Percentiles rank a stretch among this genome's conserved stretches.
These are phyloP conservation scores for Pyrus hybrid DNA, from an alignment of 331 rosid genomes.

Conservation along the genomic window DNA sequence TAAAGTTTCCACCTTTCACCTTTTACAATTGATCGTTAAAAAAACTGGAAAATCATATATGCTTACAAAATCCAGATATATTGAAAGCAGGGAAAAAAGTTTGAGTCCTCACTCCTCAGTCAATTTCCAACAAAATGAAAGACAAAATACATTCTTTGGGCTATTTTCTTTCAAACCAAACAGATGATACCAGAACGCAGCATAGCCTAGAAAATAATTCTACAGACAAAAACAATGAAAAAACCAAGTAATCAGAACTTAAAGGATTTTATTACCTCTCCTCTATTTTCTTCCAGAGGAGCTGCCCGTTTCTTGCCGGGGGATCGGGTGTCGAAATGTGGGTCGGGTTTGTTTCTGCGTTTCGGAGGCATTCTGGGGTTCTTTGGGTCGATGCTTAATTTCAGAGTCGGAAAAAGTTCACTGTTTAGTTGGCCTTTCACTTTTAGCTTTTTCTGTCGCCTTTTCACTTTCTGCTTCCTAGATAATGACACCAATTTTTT, in stretches of 20 bases:
- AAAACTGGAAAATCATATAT: not conserved
- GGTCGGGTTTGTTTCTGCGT: not conserved
- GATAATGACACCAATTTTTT: not conserved
- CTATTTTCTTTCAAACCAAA: not conserved
- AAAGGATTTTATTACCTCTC: not conserved
- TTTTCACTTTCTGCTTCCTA: not conserved
- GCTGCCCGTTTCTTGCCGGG: not conserved
- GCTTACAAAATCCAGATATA: not conserved
- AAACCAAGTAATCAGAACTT: too few relatives aligned
- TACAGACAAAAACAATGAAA: too few relatives aligned
- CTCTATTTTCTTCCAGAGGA: not conserved
- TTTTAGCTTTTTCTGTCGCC: not conserved
- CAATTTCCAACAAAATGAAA: not conserved
- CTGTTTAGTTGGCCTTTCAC: too few relatives aligned
- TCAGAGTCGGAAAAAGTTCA: not conserved
- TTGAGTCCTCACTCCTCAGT: not conserved
- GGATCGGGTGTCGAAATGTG: not conserved
- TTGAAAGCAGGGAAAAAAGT: not conserved
- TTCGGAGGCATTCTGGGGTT: not conserved
- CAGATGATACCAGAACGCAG: not conserved
- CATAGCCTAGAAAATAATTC: not conserved
- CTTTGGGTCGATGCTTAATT: not conserved
- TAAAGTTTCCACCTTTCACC: not conserved
- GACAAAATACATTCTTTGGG: not conserved
- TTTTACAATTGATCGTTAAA: not conserved